Base-by-base conservation (phyloP, 768 basidiomycete species). In the Panaeolus papilionaceus region DNA sequence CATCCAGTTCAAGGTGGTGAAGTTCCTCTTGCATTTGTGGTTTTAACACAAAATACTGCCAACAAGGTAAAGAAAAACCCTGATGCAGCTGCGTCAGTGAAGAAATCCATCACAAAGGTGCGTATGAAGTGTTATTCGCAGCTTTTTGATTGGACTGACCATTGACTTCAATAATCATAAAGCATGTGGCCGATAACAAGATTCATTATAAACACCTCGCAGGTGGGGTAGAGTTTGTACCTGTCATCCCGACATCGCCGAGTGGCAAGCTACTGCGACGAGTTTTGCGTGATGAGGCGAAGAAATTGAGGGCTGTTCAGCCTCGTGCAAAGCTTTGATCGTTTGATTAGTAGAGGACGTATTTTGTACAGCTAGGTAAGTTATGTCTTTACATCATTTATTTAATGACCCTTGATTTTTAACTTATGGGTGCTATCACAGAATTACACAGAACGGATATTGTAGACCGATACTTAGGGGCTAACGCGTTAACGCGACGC, bases 21-120 rank as follows among this genome's bases (percentile, higher is more conserved):
- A 73, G 78, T 91, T 6, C 92, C 92, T 0, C 73, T 92, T 72
- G 92, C 91, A 4, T 92, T 87, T 71, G 83, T 92, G 3, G 88
- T 87, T 0, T 80, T 90, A 4, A 81, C 78, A 6, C 70, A 76
- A 2, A 75, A 80, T n/a, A 84, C 85, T 8, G 75, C 80, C 3
- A 62, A 77, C 62, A 79, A 79, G 38, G 74, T 81, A 11, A 68
- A 72, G 26, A 64, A 75, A 40, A 74, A 78, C 61, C 75, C 79
- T 1, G 67, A 1, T 28, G 76, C 79, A 33, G 72, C 73, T 0
- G 72, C 75, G 14, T 75, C 71, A 3, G 79, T 88, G 61, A 85
- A 85, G 71, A 75, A 71, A 28, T 82, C 82, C 0, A 86, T 90
- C 45, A 74, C 74, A 23, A 83, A 86, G 81, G 88, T 86, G 44